Evolutionary conservation across 805 yeast species (phyloP).

Genomic region (Wickerhamiella australiensis): DNA sequence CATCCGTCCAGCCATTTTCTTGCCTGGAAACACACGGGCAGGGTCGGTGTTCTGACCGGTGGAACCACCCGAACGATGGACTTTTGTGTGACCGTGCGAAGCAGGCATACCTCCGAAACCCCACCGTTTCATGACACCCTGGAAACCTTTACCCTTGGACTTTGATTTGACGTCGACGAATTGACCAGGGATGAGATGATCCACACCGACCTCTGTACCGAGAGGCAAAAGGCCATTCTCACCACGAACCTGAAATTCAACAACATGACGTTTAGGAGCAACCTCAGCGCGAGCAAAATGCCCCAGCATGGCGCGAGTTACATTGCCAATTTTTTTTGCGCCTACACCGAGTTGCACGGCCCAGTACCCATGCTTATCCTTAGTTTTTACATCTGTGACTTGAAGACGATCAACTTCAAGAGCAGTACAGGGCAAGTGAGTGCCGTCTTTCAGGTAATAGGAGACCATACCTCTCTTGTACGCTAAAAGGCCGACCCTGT

Average conservation of each 20-base stretch:
- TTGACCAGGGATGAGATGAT: constrained; percentile 74
- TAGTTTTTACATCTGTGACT: constrained; percentile 61
- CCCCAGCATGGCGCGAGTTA: constrained; percentile 55
- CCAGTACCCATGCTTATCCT: constrained; percentile 61
- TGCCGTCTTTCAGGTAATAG: constrained; percentile 56
- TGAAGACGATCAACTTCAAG: constrained; percentile 80
- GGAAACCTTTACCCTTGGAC: constrained; percentile 90
- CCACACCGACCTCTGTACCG: constrained; percentile 71
- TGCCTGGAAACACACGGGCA: constrained; percentile 91
- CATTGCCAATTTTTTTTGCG: constrained; percentile 47
- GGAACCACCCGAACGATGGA: constrained; percentile 95
- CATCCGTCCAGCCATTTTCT: constrained; percentile 97
- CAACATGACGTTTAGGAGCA: constrained; percentile 64
- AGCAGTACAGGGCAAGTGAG: constrained; percentile 70
- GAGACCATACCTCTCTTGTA: constrained; percentile 84
- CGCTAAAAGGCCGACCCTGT: constrained; percentile 76
- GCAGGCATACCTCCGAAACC: constrained; percentile 83
- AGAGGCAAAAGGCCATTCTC: constrained; percentile 54
- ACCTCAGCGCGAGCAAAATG: constrained; percentile 69
- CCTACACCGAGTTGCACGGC: constrained; percentile 87
- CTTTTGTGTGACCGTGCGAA: constrained; percentile 86
- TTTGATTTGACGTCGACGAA: constrained; percentile 67
- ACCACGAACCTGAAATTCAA: constrained; percentile 69
- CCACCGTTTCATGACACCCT: constrained; percentile 96
- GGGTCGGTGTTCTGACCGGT: constrained; percentile 94